Conservation (phyloP, 192 early-diverging fungal species). For the Linnemannia elongata region DNA sequence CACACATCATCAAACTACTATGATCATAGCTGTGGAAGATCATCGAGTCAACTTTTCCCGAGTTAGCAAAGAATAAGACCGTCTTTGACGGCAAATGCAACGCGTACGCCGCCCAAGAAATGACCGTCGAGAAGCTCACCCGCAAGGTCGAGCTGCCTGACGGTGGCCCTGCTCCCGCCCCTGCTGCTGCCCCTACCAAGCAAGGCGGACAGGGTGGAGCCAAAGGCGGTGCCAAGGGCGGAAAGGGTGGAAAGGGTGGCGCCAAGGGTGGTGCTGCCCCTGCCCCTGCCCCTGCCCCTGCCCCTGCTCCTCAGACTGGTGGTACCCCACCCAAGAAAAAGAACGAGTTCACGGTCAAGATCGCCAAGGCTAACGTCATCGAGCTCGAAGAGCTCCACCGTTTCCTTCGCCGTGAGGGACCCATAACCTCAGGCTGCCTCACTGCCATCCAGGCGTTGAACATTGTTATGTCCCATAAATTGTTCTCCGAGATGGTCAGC, state of each 20-base stretch:
- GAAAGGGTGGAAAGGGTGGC: not conserved
- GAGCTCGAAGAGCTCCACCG: slow-evolving; percentile 40
- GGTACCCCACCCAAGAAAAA: not conserved
- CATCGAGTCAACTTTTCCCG: slow-evolving; percentile 35
- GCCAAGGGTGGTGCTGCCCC: not conserved
- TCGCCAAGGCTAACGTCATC: slow-evolving; percentile 17
- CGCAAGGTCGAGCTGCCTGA: slow-evolving; percentile 38
- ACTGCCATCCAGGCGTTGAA: slow-evolving; percentile 56
- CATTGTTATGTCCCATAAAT: slow-evolving; percentile 50
- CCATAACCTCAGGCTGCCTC: slow-evolving; percentile 31
- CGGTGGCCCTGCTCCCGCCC: not conserved
- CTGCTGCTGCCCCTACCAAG: not conserved
- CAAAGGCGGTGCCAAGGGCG: slow-evolving; percentile 1
- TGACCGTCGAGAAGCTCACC: slow-evolving; percentile 15
- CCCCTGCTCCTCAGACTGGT: not conserved
- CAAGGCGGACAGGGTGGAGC: not conserved
- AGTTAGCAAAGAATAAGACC: slow-evolving; percentile 24
- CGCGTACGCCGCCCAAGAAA: slow-evolving; percentile 34
- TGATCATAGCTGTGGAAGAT: slow-evolving; percentile 35
- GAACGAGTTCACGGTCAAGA: slow-evolving; percentile 46
- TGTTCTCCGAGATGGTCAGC: slow-evolving; percentile 42
- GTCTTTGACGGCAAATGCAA: slow-evolving; percentile 46
- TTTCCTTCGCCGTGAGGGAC: slow-evolving; percentile 27
- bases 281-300: not conserved
- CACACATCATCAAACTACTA: not conserved